These are phyloP conservation scores for Hapsidospora chrysogenum DNA, from an alignment of 495 filamentous ascomycete species.

Conservation along the genomic window DNA sequence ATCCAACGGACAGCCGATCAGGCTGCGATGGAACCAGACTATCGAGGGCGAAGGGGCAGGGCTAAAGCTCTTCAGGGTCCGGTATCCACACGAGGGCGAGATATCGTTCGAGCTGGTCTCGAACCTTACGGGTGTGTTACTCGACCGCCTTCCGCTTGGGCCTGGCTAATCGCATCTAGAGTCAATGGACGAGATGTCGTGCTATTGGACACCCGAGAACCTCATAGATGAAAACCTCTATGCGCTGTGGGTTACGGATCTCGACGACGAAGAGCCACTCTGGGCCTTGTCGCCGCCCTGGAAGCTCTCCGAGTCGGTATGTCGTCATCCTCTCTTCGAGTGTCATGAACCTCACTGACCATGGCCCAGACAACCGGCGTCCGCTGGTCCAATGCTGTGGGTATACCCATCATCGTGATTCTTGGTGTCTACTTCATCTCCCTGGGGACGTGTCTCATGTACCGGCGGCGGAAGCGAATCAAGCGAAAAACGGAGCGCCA, in stretches of 20 bases:
- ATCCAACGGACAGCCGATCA: background rate
- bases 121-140: slow-evolving; percentile 1
- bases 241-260: background rate
- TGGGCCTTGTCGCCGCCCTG: slow-evolving; percentile 2
- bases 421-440: background rate
- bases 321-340: background rate
- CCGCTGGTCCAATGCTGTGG: background rate
- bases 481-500: background rate
- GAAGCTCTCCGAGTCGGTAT: background rate
- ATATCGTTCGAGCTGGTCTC: background rate
- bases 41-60: background rate
- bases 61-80: slow-evolving; percentile 1
- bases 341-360: background rate
- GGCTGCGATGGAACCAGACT: slow-evolving; percentile 1
- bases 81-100: background rate
- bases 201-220: background rate
- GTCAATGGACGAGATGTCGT: background rate
- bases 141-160: background rate
- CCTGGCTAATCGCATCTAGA: background rate
- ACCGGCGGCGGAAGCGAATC: background rate
- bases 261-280: background rate
- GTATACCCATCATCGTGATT: background rate
- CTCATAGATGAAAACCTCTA: slow-evolving; percentile 1
- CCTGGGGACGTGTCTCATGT: background rate
- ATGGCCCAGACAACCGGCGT: background rate